These are phyloP conservation scores for Cymbopogon citratus DNA, from an alignment of 176 grass and related monocot species.

Conservation along the genomic window DNA sequence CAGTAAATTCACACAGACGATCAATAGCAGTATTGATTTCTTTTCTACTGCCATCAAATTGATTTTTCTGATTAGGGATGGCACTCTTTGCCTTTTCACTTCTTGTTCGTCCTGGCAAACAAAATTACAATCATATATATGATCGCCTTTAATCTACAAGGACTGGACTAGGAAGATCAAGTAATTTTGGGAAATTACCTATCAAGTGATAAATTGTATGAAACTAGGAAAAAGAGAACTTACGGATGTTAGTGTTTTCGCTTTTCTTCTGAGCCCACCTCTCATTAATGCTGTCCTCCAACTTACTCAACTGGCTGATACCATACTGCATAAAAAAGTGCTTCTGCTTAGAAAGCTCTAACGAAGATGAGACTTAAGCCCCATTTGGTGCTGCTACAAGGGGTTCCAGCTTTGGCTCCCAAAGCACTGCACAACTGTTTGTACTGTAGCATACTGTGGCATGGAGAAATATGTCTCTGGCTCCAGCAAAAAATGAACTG, in stretches of 20 bases:
- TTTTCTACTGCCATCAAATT: conserved; percentile 92
- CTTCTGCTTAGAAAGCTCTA: conserved; percentile 31
- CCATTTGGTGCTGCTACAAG: background rate
- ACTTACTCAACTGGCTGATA: conserved; percentile 77
- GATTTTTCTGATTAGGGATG: conserved; percentile 60
- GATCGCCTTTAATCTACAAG: conserved; percentile 10
- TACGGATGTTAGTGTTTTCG: conserved; percentile 71
- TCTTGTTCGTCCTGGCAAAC: conserved; percentile 58
- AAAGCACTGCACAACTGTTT: background rate
- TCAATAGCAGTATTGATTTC: conserved; percentile 94
- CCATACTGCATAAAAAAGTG: conserved; percentile 65
- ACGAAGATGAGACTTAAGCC: background rate
- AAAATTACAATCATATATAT: conserved; percentile 23
- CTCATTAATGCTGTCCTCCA: conserved; percentile 97
- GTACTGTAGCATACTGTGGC: background rate
- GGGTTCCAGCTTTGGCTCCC: background rate
- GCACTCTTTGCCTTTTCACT: conserved; percentile 59
- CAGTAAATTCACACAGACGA: conserved; percentile 83
- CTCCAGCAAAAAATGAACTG: background rate
- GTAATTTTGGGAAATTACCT: conserved; percentile 10
- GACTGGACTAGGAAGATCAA: conserved; percentile 11
- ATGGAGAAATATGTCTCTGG: background rate
- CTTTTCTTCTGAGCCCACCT: conserved; percentile 76
- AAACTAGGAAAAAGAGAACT: conserved; percentile 23
- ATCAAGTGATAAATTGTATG: conserved; percentile 23